Evolutionary conservation across 208 protist genomes (phyloP).

Genomic region (Trypanosoma boissoni): DNA sequence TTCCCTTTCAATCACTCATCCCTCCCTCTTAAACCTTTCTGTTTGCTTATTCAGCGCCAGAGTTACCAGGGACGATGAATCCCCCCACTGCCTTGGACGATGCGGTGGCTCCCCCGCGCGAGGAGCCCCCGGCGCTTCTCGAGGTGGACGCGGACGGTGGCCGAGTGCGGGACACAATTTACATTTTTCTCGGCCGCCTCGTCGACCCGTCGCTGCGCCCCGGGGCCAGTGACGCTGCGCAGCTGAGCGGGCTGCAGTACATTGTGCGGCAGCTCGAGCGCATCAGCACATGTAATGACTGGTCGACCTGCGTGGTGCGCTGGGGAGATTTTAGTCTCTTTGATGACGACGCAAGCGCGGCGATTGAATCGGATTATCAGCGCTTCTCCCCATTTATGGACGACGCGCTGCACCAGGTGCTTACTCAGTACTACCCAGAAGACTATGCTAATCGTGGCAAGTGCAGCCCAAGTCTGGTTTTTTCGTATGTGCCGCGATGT

Average conservation of each 20-base stretch:
- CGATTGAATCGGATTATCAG: conserved; percentile 80
- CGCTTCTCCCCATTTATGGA: conserved; percentile 76
- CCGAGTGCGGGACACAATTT: conserved; percentile 67
- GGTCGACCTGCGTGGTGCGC: conserved; percentile 81
- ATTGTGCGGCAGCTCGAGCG: conserved; percentile 72
- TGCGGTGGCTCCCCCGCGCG: conserved; percentile 45
- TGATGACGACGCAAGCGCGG: conserved; percentile 65
- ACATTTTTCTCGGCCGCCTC: conserved; percentile 78
- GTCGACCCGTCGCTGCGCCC: conserved; percentile 47
- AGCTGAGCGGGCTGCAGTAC: conserved; percentile 37
- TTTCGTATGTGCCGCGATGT: conserved; percentile 77
- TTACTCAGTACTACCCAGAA: conserved; percentile 81
- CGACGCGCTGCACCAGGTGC: conserved; percentile 66
- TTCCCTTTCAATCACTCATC: not conserved
- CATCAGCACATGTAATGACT: conserved; percentile 71
- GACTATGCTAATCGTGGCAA: conserved; percentile 73
- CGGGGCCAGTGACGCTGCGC: conserved; percentile 14
- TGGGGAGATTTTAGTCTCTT: conserved; percentile 72
- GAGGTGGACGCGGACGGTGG: conserved; percentile 76
- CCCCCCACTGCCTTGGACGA: conserved; percentile 45
- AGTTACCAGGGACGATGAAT: conserved; percentile 33
- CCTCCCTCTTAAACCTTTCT: conserved; percentile 20
- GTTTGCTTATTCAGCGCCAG: not conserved
- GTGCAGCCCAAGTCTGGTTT: conserved; percentile 73
- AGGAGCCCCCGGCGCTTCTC: conserved; percentile 36